Percentiles rank a stretch among this genome's conserved stretches.
Conservation (phyloP, 805 yeast species). For the Yarrowia sp. region DNA sequence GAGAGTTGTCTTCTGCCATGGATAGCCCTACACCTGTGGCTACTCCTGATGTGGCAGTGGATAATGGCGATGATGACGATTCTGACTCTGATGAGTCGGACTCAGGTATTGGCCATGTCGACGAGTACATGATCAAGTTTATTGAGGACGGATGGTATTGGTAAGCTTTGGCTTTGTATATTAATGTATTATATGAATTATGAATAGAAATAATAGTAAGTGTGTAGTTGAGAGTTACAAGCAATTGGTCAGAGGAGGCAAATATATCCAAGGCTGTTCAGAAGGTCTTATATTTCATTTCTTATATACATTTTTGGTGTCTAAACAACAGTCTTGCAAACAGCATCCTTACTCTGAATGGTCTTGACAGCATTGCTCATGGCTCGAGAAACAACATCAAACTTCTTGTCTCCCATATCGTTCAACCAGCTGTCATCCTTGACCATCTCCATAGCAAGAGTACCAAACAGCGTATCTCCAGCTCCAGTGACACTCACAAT, state of each 20-base stretch:
- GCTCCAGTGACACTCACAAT: constrained; percentile 80
- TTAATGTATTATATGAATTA: constrained; percentile 9
- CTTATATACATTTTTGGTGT: too few species aligned
- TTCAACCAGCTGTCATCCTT: constrained; percentile 36
- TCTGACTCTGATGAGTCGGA: constrained; percentile 53
- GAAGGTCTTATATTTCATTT: not conserved
- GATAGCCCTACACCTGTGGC: constrained; percentile 13
- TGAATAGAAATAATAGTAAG: too few species aligned
- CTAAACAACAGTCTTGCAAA: constrained; percentile 30
- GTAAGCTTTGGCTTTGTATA: constrained; percentile 34
- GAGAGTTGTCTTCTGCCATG: constrained; percentile 29
- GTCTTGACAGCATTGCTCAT: constrained; percentile 42
- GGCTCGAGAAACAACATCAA: constrained; percentile 37
- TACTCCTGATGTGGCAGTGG: not conserved
- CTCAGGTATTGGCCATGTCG: constrained; percentile 68
- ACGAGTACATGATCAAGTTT: constrained; percentile 91
- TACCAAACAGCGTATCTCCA: constrained; percentile 79
- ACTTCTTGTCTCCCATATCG: constrained; percentile 37
- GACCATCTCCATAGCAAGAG: constrained; percentile 48
- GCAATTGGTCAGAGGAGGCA: too few species aligned
- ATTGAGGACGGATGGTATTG: constrained; percentile 79
- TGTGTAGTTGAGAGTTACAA: too few species aligned
- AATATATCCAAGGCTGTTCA: too few species aligned
- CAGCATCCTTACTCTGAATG: constrained; percentile 38
- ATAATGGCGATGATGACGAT: not conserved